A percentile compares a stretch with the other conserved stretches of the same genome.
Conservation (phyloP, 139 green algal genomes). For the Nannochloris sp. region DNA sequence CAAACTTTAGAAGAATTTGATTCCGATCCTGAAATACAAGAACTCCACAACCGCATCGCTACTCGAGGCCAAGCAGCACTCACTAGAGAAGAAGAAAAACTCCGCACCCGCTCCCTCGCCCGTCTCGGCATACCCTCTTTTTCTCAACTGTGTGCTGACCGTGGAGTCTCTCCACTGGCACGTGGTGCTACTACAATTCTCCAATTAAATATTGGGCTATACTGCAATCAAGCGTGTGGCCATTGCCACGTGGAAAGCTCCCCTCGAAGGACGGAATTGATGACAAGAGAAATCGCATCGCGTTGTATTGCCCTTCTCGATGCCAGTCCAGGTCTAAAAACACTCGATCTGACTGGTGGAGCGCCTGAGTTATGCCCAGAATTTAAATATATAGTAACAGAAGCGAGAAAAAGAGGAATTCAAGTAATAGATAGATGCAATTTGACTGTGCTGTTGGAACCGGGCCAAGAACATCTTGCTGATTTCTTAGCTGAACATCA, state of each 20-base stretch:
- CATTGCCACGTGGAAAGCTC: slow-evolving; percentile 97
- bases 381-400: slow-evolving; percentile 82
- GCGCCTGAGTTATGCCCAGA: slow-evolving; percentile 84
- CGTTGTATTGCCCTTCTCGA: slow-evolving; percentile 66
- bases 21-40: slow-evolving; percentile 52
- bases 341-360: slow-evolving; percentile 90
- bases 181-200: slow-evolving; percentile 56
- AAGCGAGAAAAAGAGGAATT: slow-evolving; percentile 56
- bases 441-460: slow-evolving; percentile 92
- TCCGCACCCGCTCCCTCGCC: slow-evolving; percentile 60
- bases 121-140: slow-evolving; percentile 47
- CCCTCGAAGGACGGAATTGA: slow-evolving; percentile 66
- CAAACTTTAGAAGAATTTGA: slow-evolving; percentile 69
- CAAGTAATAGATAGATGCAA: slow-evolving; percentile 97
- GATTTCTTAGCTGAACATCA: slow-evolving; percentile 79
- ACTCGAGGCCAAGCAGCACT: slow-evolving; percentile 53
- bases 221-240: slow-evolving; percentile 96
- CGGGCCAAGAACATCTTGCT: slow-evolving; percentile 83
- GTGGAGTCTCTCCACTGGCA: slow-evolving; percentile 34
- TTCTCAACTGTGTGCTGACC: slow-evolving; percentile 15
- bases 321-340: slow-evolving; percentile 31
- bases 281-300: slow-evolving; percentile 57
- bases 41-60: slow-evolving; percentile 21
- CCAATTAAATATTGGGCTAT: slow-evolving; percentile 96
- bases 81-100: slow-evolving; percentile 56